Percentiles rank a stretch among this genome's conserved stretches.
Conservation (phyloP, 441 rosid species). For the Kokia cookei region DNA sequence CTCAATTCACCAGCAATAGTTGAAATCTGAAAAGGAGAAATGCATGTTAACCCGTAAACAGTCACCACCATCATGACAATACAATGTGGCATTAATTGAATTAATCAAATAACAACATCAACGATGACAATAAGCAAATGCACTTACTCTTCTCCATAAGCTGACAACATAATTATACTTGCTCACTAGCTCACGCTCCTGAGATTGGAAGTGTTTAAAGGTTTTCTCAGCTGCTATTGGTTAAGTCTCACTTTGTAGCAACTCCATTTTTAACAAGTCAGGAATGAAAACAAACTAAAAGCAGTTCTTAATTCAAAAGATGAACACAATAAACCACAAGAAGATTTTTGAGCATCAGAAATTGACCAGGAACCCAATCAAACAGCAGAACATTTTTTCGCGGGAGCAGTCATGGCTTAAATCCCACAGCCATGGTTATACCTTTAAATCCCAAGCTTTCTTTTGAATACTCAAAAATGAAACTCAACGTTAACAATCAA, state of each 20-base stretch:
- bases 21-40: constrained; percentile 51
- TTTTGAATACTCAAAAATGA: neutral
- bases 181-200: constrained; percentile 73
- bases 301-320: neutral
- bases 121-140: constrained; percentile 3
- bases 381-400: neutral
- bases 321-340: neutral
- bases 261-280: constrained; percentile 6
- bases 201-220: constrained; percentile 55
- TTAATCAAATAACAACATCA: neutral
- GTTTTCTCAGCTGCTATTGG: constrained; percentile 65
- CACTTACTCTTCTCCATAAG: constrained; percentile 92
- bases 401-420: neutral
- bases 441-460: neutral
- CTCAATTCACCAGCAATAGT: constrained; percentile 73
- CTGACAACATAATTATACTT: constrained; percentile 83
- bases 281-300: constrained; percentile 4
- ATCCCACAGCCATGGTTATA: neutral
- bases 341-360: neutral
- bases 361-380: neutral
- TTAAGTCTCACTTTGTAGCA: constrained; percentile 40
- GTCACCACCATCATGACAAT: neutral
- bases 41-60: constrained; percentile 3
- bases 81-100: neutral
- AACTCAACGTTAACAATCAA: neutral